These are phyloP conservation scores for Nothophaeocryptopus gaeumannii DNA, from an alignment of 2,329 filamentous ascomycete species.

Conservation along the genomic window DNA sequence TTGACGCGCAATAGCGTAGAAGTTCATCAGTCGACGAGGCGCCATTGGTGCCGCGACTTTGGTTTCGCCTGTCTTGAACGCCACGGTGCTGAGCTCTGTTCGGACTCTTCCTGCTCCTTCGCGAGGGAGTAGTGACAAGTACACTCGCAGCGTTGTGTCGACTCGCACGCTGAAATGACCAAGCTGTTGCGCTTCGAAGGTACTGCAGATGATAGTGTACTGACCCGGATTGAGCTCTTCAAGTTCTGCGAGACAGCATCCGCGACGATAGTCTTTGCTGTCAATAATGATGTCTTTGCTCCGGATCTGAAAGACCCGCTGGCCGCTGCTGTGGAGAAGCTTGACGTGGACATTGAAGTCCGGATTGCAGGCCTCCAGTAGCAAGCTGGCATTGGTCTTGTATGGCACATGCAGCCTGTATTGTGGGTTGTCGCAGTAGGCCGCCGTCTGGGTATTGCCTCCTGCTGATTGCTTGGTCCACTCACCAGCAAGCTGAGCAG, in stretches of 20 bases:
- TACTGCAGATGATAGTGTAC: slow-evolving; percentile 88
- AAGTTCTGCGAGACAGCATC: slow-evolving; percentile 68
- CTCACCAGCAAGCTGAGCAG: slow-evolving; percentile 57
- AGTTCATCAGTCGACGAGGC: slow-evolving; percentile 48
- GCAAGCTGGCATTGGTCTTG: slow-evolving; percentile 63
- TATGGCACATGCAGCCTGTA: slow-evolving; percentile 63
- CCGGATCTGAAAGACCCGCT: slow-evolving; percentile 66
- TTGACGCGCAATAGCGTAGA: slow-evolving; percentile 31
- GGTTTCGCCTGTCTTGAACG: slow-evolving; percentile 51
- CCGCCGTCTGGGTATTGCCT: slow-evolving; percentile 72
- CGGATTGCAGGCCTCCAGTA: slow-evolving; percentile 66
- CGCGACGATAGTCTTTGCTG: slow-evolving; percentile 84
- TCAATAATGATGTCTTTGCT: slow-evolving; percentile 75
- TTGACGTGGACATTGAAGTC: slow-evolving; percentile 80
- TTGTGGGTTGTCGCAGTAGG: slow-evolving; percentile 84
- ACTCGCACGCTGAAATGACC: slow-evolving; percentile 73
- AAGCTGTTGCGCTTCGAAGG: slow-evolving; percentile 77
- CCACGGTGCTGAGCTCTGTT: slow-evolving; percentile 54
- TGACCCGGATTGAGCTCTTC: slow-evolving; percentile 62
- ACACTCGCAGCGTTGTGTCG: slow-evolving; percentile 59
- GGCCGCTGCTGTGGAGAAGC: slow-evolving; percentile 72
- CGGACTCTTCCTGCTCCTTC: slow-evolving; percentile 74
- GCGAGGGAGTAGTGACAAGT: slow-evolving; percentile 60
- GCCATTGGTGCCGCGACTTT: slow-evolving; percentile 54
- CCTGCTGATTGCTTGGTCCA: slow-evolving; percentile 83